Conservation (phyloP, 2,329 filamentous ascomycete species). For the Macrophomina phaseolina region DNA sequence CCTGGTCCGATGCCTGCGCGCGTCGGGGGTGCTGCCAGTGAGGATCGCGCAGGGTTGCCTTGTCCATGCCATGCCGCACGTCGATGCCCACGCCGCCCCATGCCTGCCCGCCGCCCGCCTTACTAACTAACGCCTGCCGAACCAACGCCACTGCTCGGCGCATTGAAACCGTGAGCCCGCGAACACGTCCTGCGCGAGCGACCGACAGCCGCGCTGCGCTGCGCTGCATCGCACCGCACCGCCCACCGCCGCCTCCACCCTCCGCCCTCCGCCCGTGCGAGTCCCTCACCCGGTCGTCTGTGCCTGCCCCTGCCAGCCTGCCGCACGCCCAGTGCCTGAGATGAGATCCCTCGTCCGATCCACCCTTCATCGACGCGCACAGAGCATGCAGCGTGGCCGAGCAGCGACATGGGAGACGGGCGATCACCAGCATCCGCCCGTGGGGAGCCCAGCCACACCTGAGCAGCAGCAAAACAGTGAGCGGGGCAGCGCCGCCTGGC, state of each 20-base stretch:
- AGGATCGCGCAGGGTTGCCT: constrained; percentile 20
- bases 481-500: constrained; percentile 15
- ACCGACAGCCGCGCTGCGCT: not conserved
- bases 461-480: not conserved
- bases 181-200: not conserved
- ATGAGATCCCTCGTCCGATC: constrained; percentile 21
- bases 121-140: constrained; percentile 16
- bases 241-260: not conserved
- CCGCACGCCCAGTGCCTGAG: constrained; percentile 12
- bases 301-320: constrained; percentile 8
- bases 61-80: not conserved
- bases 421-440: constrained; percentile 22
- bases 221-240: not conserved
- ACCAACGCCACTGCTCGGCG: constrained; percentile 17
- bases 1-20: constrained; percentile 22
- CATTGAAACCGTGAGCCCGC: constrained; percentile 20
- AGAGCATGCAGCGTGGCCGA: constrained; percentile 14
- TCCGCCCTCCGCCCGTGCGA: not conserved
- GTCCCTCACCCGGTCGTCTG: not conserved
- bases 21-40: not conserved
- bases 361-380: constrained; percentile 25
- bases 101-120: not conserved
- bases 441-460: constrained; percentile 25
- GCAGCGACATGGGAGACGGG: constrained; percentile 23
- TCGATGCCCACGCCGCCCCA: not conserved